A percentile compares a stretch with the other conserved stretches of the same genome.
Conservation (phyloP, 371 early-diverging fungal genomes). For the Mucor ambiguus region DNA sequence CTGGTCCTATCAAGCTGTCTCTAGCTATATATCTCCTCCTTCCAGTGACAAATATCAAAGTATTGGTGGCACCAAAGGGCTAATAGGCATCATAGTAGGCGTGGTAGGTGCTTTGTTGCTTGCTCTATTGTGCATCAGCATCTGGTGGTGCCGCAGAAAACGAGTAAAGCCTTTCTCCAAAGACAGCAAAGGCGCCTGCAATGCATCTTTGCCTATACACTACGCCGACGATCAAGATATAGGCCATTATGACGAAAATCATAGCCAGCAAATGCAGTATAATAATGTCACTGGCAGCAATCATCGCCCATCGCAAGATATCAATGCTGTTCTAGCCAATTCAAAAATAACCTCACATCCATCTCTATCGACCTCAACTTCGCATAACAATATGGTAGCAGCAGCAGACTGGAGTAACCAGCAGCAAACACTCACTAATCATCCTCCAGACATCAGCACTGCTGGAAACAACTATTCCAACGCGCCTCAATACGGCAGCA, state of each 20-base stretch:
- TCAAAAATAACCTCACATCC: conserved; percentile 6
- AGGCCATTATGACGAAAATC: not conserved
- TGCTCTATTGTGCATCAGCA: not conserved
- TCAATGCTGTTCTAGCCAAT: not conserved
- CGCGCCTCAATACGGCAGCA: not conserved
- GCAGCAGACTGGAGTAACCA: conserved; percentile 3
- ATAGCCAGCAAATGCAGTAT: not conserved
- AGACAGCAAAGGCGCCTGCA: not conserved
- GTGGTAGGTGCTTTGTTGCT: conserved; percentile 2
- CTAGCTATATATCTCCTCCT: not conserved
- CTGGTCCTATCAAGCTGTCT: conserved; percentile 16
- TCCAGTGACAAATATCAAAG: not conserved
- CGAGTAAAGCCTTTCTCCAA: conserved; percentile 4
- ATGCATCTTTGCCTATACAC: not conserved
- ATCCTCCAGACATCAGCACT: not conserved
- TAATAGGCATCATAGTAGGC: conserved; percentile 24
- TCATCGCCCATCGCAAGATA: not conserved
- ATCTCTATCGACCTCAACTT: conserved; percentile 8
- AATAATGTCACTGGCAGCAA: not conserved
- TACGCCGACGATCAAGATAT: not conserved
- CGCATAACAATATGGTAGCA: not conserved
- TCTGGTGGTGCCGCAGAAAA: conserved; percentile 12
- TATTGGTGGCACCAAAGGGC: conserved; percentile 23
- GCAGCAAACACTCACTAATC: not conserved
- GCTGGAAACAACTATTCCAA: not conserved